Evolutionary conservation across 192 early-diverging fungal genomes (phyloP).

Genomic region (Radiomyces spectabilis): DNA sequence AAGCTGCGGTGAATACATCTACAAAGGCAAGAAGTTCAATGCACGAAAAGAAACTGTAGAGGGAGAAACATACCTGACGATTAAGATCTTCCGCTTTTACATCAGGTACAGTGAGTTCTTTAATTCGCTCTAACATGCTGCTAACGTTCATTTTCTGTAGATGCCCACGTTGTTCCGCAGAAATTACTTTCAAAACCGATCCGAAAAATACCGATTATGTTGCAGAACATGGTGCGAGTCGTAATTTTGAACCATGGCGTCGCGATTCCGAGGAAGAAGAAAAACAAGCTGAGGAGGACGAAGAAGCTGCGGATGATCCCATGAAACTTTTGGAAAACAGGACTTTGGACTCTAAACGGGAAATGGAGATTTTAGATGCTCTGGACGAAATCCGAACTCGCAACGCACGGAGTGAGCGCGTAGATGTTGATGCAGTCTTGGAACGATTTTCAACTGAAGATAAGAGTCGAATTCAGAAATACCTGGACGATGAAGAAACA

Average conservation of each 20-base stretch:
- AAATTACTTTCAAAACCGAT: constrained; percentile 98
- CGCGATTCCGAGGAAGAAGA: constrained; percentile 50
- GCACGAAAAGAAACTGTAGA: constrained; percentile 86
- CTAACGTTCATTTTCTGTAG: constrained; percentile 47
- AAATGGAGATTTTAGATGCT: constrained; percentile 97
- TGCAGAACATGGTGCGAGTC: constrained; percentile 82
- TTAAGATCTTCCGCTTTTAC: constrained; percentile 74
- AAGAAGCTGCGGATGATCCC: constrained; percentile 87
- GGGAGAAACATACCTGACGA: constrained; percentile 62
- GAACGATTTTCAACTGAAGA: constrained; percentile 40
- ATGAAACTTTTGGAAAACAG: constrained; percentile 94
- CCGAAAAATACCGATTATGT: constrained; percentile 93
- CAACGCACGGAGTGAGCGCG: constrained; percentile 78
- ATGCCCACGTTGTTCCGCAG: constrained; percentile 91
- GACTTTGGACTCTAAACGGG: constrained; percentile 86
- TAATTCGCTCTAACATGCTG: background rate
- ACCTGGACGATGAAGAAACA: constrained; percentile 36
- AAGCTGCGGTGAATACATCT: constrained; percentile 94
- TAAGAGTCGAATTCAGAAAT: constrained; percentile 10
- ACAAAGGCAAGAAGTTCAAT: constrained; percentile 98
- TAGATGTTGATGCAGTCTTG: constrained; percentile 59
- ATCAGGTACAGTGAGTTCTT: constrained; percentile 41
- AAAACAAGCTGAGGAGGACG: constrained; percentile 43
- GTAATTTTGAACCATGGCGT: constrained; percentile 95
- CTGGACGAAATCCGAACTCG: constrained; percentile 89